Evolutionary conservation across 805 yeast genomes (phyloP), one percentile per base, ranked within the genome.

Genomic region (Dipodascus albidus): DNA sequence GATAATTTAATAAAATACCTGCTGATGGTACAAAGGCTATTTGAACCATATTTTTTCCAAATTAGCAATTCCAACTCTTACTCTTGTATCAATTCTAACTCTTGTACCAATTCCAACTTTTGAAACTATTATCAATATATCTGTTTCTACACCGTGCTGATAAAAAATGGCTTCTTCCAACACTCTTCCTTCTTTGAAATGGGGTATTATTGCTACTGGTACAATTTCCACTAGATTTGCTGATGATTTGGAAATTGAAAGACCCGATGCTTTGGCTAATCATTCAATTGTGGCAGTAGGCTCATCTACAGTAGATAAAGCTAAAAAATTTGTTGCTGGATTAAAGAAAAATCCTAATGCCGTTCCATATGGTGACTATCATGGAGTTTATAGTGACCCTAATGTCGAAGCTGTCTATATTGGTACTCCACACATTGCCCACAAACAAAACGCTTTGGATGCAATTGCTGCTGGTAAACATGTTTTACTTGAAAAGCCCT

Each of bases 401-500:
- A 65, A 71, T 2, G 70, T 78, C 42, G 76, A 79, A 52, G 67
- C 74, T n/a, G 70, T 79, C 42, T 79, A 79, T 59, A 67, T 79
- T 41, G 83, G 81, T 2, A 70, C 80, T 8, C 83, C 83, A 2
- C 82, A 79, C 65, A 65, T 71, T 15, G 67, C 71, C 59, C 83
- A 79, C 62, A 70, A 73, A 52, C 75, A 74, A 47, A 75, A 73
- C 55, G 74, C 73, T 4, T 61, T 71, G 51, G 57, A 63, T 48
- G 76, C 79, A 6, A 64, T 79, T 52, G 61, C 67, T 19, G 67
- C 71, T 48, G 77, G 73, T 21, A 74, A 76, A 55, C 76, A 77
- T 60, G 80, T 78, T 20, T 65, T 79, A 49, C 75, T 80, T 59
- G 83, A 79, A 56, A 79, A 79, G 61, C 80, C 83, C 4, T 66